Percentiles rank a stretch among this genome's conserved stretches.
Evolutionary conservation across 2,329 filamentous ascomycete species (phyloP).

Genomic region (Paracamarosporium sp.): DNA sequence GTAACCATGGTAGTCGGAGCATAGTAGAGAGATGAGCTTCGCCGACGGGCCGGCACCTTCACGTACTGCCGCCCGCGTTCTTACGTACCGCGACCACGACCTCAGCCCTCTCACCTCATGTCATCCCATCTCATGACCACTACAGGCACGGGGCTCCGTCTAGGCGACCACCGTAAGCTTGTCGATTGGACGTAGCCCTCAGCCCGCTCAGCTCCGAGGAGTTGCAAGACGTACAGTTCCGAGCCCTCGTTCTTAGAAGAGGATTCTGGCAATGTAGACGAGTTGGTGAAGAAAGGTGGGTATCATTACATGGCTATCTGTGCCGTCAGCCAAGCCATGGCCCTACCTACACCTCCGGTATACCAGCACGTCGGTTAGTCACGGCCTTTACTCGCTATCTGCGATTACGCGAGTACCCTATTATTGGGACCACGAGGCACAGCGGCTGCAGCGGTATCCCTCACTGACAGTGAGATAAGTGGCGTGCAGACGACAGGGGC

Average conservation of each 20-base stretch:
- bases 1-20: no score
- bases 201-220: no score
- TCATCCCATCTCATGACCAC: constrained; percentile 1
- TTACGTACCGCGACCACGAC: not conserved
- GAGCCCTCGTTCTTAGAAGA: no score
- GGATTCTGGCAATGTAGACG: no score
- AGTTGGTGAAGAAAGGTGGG: no score
- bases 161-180: not conserved
- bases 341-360: no score
- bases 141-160: not conserved
- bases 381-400: not conserved
- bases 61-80: not conserved
- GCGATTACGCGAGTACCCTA: not conserved
- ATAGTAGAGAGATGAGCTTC: no score
- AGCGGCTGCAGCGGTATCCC: constrained; percentile 1
- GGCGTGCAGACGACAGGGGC: not conserved
- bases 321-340: not conserved
- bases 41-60: not conserved
- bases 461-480: not conserved
- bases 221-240: not conserved
- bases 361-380: not conserved
- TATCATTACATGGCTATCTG: no score
- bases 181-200: no score
- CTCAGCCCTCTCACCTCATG: not conserved
- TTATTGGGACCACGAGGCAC: not conserved